phyloP scores from a whole-genome alignment of 2,329 filamentous ascomycete species.

The Massarina eburnea region DNA sequence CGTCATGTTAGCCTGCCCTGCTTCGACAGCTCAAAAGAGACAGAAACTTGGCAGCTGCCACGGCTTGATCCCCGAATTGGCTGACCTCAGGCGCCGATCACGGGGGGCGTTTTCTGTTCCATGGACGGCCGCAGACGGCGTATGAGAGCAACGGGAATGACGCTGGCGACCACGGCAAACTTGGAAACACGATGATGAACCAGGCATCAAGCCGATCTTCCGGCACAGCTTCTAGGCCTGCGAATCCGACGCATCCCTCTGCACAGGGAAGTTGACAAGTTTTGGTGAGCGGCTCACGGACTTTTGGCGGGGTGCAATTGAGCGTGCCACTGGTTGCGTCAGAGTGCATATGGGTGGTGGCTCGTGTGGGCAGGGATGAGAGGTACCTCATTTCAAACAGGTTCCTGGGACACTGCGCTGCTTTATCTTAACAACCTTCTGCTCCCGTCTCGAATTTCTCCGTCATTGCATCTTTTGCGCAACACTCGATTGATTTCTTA shows the following conservation, averaged over 20 bases:
- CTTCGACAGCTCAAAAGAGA: conserved; percentile 3
- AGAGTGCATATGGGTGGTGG: conserved; percentile 39
- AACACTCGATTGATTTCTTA: conserved; percentile 7
- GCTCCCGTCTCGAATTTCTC: conserved; percentile 22
- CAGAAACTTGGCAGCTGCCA: conserved; percentile 1
- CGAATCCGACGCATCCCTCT: conserved; percentile 11
- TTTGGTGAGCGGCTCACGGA: conserved; percentile 23
- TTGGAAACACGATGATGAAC: conserved; percentile 6
- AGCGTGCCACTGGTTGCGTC: conserved; percentile 40
- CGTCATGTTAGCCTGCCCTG: conserved; percentile 7
- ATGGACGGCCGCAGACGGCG: conserved; percentile 8
- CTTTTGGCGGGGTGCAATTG: conserved; percentile 24
- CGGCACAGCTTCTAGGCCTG: conserved; percentile 3
- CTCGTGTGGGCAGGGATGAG: conserved; percentile 36
- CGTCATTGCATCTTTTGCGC: conserved; percentile 18
- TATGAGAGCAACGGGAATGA: neutral
- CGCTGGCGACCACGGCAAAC: conserved; percentile 1
- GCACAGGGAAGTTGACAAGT: conserved; percentile 36
- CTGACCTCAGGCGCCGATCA: neutral
- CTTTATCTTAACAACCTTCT: conserved; percentile 35
- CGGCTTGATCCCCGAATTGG: conserved; percentile 2
- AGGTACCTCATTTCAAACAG: conserved; percentile 39
- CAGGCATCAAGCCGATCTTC: neutral
- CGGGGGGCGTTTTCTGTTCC: neutral
- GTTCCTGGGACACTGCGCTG: conserved; percentile 34